phyloP scores from a whole-genome alignment of 306 rosid species.

The Prunus salicina region DNA sequence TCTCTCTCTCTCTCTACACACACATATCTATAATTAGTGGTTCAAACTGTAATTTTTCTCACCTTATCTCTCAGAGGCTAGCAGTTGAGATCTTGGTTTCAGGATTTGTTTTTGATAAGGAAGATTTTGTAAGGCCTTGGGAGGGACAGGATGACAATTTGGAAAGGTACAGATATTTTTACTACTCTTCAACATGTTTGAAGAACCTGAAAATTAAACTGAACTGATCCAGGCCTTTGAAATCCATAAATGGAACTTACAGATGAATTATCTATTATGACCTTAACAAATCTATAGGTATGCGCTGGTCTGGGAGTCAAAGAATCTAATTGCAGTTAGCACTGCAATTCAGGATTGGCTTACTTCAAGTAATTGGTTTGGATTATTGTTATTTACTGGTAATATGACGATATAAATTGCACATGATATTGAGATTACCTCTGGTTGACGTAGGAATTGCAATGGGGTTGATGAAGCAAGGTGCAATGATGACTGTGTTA shows the following conservation, averaged over 20 bases:
- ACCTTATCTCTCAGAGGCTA: slow-evolving; percentile 51
- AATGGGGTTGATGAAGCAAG: slow-evolving; percentile 51
- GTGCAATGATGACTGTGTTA: slow-evolving; percentile 56
- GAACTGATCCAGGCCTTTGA: slow-evolving; percentile 21
- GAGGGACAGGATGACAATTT: slow-evolving; percentile 54
- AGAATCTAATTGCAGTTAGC: slow-evolving; percentile 55
- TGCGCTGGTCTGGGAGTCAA: slow-evolving; percentile 52
- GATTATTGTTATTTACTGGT: neutral
- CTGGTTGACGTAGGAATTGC: slow-evolving; percentile 33
- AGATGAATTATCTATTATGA: slow-evolving; percentile 27
- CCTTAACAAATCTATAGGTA: slow-evolving; percentile 39
- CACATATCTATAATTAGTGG: neutral
- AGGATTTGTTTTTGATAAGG: slow-evolving; percentile 71
- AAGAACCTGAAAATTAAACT: slow-evolving; percentile 7
- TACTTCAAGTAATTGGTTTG: slow-evolving; percentile 44
- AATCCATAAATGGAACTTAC: slow-evolving; percentile 15
- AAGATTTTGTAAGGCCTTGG: slow-evolving; percentile 86
- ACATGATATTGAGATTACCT: slow-evolving; percentile 7
- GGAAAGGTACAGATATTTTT: slow-evolving; percentile 56
- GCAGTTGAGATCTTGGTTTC: slow-evolving; percentile 82
- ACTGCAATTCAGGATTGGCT: slow-evolving; percentile 61
- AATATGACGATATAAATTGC: slow-evolving; percentile 7
- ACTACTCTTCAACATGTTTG: slow-evolving; percentile 9
- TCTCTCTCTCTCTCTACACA: neutral
- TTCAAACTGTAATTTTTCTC: slow-evolving; percentile 4